These are phyloP conservation scores for Primulina huaijiensis DNA, from an alignment of 257 asterid species.

Conservation along the genomic window DNA sequence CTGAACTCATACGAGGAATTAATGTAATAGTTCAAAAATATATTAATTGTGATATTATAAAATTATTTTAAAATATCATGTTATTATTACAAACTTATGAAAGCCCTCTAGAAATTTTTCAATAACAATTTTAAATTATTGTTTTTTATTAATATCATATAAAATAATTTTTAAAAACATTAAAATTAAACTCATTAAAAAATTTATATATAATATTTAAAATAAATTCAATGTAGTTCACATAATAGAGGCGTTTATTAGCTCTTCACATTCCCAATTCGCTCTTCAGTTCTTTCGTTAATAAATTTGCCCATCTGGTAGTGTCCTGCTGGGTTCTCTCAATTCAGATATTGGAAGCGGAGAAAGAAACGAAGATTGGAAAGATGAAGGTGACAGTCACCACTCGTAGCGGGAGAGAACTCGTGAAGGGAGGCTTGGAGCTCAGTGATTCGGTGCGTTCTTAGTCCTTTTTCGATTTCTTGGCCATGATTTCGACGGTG, in stretches of 20 bases:
- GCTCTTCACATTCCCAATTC: not conserved
- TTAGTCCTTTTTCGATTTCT: conserved; percentile 14
- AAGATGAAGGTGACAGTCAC: conserved; percentile 73
- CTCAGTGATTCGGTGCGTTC: conserved; percentile 62
- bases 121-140: too few species aligned
- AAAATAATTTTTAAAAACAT: too few species aligned
- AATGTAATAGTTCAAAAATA: too few species aligned
- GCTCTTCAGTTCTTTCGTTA: not conserved
- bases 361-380: not conserved
- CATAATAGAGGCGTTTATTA: not conserved
- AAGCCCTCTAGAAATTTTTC: too few species aligned
- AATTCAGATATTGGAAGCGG: conserved; percentile 29
- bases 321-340: not conserved
- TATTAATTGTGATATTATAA: too few species aligned
- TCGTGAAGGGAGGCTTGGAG: conserved; percentile 78
- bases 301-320: conserved; percentile 18
- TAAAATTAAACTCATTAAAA: too few species aligned
- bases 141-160: too few species aligned
- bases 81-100: too few species aligned
- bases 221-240: not conserved
- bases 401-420: conserved; percentile 86
- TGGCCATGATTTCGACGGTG: conserved; percentile 19
- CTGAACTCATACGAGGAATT: too few species aligned
- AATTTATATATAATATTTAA: too few species aligned
- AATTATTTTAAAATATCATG: too few species aligned